These are phyloP conservation scores for Alternaria panax DNA, from an alignment of 2,329 filamentous ascomycete species.

Conservation along the genomic window DNA sequence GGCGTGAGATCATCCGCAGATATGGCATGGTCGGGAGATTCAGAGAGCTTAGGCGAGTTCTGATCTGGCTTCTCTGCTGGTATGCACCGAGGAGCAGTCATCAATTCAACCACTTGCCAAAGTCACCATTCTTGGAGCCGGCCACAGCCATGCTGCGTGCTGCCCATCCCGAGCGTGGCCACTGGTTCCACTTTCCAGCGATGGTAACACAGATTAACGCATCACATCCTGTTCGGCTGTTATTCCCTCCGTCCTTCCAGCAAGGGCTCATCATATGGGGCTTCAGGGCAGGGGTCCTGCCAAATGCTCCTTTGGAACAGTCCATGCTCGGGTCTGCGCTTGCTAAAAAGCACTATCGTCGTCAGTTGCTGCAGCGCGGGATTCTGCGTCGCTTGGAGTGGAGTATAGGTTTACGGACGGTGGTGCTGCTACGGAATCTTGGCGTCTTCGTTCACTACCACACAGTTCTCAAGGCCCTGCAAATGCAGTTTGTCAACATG, in stretches of 20 bases:
- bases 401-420: constrained; percentile 36
- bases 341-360: constrained; percentile 37
- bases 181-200: constrained; percentile 29
- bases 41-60: constrained; percentile 60
- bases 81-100: constrained; percentile 39
- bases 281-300: constrained; percentile 39
- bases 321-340: constrained; percentile 24
- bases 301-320: constrained; percentile 35
- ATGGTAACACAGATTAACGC: constrained; percentile 14
- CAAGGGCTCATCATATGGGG: constrained; percentile 47
- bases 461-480: constrained; percentile 38
- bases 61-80: constrained; percentile 59
- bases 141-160: constrained; percentile 28
- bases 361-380: constrained; percentile 22
- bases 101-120: constrained; percentile 30
- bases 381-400: constrained; percentile 33
- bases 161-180: constrained; percentile 17
- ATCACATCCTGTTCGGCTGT: constrained; percentile 36
- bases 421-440: constrained; percentile 40
- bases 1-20: constrained; percentile 66
- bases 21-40: constrained; percentile 65
- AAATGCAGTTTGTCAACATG: constrained; percentile 38
- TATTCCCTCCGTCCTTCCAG: constrained; percentile 35
- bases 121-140: constrained; percentile 30
- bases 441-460: constrained; percentile 35